Evolutionary conservation across 2,329 filamentous ascomycete species (phyloP), one percentile per base, ranked within the genome.

Genomic region (Fusarium luffae): DNA sequence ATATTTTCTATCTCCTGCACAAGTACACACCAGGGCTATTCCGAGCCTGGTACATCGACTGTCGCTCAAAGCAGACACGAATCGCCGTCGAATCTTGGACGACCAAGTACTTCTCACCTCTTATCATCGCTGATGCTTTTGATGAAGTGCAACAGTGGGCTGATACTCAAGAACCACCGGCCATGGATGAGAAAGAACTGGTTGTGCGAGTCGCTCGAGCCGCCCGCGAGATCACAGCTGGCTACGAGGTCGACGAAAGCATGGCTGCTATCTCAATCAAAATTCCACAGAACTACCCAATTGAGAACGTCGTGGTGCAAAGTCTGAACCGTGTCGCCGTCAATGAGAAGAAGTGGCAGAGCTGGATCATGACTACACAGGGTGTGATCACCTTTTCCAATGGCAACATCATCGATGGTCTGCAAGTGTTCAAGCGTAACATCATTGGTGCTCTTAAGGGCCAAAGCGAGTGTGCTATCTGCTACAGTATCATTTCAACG

Each of bases 401-500:
- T 75, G 94, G 94, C 56, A 93, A 88, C 77, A 88, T 99, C 60
- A 92, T 94, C 56, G 95, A 98, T 73, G 96, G 94, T 3, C 83
- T 99, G 30, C 85, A 90, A 14, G 90, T 93, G 11, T 98, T 97
- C 85, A 89, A 92, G 69, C 89, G 91, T 68, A 98, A 98, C 78
- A 91, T 99, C 14, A 88, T 91, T 16, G 93, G 93, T 2, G 93
- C 93, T 6, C 86, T 99, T 70, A 96, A 97, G 82, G 96, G 94
- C 37, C 94, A 98, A 80, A 92, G 88, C 21, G 96, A 99, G 80
- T 99, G 96, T 77, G 93, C 96, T 12, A 98, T 98, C 77, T 98
- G 95, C 84, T 98, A 98, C 83, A 94, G 91, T 63, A 94, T 99
- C 76, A 93, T 99, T 69, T 93, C 93, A 19, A 89, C 88, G 10